phyloP scores from a whole-genome alignment of 2,329 filamentous ascomycete species.

The Fusarium temperatum region DNA sequence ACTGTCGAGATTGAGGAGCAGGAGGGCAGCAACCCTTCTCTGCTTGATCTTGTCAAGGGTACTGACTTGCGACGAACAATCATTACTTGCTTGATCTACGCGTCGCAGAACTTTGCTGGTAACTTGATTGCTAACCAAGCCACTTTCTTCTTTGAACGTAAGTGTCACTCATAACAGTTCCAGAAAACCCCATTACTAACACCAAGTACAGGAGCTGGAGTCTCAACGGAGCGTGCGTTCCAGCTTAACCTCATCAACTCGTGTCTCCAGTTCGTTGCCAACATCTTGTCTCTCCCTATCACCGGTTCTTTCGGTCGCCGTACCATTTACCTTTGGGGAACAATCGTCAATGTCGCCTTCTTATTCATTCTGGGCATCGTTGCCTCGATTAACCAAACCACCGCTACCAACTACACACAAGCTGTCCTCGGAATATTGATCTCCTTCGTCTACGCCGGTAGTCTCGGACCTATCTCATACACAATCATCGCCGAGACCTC shows the following conservation, averaged over 20 bases:
- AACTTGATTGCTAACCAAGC: constrained; percentile 70
- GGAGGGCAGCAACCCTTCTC: constrained; percentile 52
- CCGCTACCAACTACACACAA: constrained; percentile 60
- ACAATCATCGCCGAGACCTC: constrained; percentile 75
- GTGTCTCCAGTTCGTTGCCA: constrained; percentile 67
- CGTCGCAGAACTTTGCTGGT: constrained; percentile 67
- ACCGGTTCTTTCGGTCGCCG: constrained; percentile 70
- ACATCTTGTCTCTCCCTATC: constrained; percentile 73
- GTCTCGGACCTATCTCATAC: constrained; percentile 70
- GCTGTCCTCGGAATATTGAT: constrained; percentile 71
- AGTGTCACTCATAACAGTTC: not conserved
- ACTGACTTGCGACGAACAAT: constrained; percentile 63
- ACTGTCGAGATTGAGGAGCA: constrained; percentile 61
- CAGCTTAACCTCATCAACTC: constrained; percentile 71
- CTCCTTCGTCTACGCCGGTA: constrained; percentile 70
- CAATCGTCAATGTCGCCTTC: constrained; percentile 60
- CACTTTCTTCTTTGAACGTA: constrained; percentile 64
- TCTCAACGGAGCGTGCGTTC: constrained; percentile 63
- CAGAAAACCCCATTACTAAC: not conserved
- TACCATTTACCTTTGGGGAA: constrained; percentile 71
- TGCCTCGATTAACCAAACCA: constrained; percentile 55
- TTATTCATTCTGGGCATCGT: constrained; percentile 68
- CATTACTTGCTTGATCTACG: constrained; percentile 66
- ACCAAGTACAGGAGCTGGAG: constrained; percentile 64
- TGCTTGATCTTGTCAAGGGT: constrained; percentile 63